phyloP scores from a whole-genome alignment of 495 filamentous ascomycete species.

The Hypoxylon lenormandii region DNA sequence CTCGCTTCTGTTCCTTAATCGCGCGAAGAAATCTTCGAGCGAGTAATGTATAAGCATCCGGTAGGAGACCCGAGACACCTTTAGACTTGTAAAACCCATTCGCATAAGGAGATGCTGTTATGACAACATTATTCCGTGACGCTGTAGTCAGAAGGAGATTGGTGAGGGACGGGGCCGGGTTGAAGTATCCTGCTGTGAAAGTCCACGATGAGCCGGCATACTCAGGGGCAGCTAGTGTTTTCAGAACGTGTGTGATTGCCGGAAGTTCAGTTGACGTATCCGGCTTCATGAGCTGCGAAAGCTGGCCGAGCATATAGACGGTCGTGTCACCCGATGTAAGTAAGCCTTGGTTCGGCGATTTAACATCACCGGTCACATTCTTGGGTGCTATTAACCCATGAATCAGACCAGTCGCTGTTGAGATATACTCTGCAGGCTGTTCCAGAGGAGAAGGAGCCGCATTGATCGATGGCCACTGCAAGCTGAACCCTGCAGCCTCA shows the following conservation, averaged over 20 bases:
- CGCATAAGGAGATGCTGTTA: conserved; percentile 92
- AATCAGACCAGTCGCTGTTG: conserved; percentile 73
- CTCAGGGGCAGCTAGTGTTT: conserved; percentile 68
- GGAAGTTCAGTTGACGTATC: conserved; percentile 90
- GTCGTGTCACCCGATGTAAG: conserved; percentile 68
- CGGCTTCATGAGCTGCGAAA: conserved; percentile 82
- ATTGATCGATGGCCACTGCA: conserved; percentile 85
- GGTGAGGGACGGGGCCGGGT: conserved; percentile 85
- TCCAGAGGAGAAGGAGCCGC: conserved; percentile 76
- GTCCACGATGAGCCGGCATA: conserved; percentile 82
- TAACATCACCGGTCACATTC: conserved; percentile 12
- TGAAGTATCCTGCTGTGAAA: conserved; percentile 98
- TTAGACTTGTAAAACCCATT: conserved; percentile 95
- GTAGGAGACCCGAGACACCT: conserved; percentile 88
- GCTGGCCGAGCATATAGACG: conserved; percentile 86
- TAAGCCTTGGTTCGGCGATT: conserved; percentile 22
- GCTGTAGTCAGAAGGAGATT: conserved; percentile 78
- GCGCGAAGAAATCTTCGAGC: conserved; percentile 81
- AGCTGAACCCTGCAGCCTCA: conserved; percentile 70
- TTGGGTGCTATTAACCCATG: conserved; percentile 69
- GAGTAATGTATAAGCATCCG: conserved; percentile 89
- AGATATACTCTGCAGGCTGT: conserved; percentile 73
- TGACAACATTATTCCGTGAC: conserved; percentile 76
- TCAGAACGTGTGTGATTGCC: conserved; percentile 77
- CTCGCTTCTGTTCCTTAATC: conserved; percentile 70